These are phyloP conservation scores for Collybia nuda DNA, from an alignment of 768 basidiomycete species.

Conservation along the genomic window DNA sequence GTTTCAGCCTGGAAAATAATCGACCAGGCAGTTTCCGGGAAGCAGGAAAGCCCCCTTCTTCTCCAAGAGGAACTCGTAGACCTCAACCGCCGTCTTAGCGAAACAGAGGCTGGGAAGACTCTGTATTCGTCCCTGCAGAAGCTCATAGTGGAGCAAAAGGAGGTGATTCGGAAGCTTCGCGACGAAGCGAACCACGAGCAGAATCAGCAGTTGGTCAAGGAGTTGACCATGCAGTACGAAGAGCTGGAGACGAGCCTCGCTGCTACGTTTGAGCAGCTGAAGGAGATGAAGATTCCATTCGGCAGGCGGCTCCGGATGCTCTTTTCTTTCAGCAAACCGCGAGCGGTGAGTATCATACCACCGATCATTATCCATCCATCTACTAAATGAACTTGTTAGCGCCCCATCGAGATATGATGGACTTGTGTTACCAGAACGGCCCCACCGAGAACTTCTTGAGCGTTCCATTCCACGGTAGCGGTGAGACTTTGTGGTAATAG, in stretches of 20 bases:
- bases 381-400: too few species aligned
- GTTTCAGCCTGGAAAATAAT: slow-evolving; percentile 28
- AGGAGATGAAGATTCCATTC: slow-evolving; percentile 22
- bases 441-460: too few species aligned
- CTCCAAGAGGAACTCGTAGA: slow-evolving; percentile 32
- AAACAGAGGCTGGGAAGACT: slow-evolving; percentile 28
- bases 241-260: slow-evolving; percentile 19
- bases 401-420: too few species aligned
- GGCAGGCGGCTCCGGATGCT: slow-evolving; percentile 15
- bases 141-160: slow-evolving; percentile 23
- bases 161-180: slow-evolving; percentile 14
- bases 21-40: slow-evolving; percentile 12
- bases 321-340: slow-evolving; percentile 13
- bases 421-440: too few species aligned
- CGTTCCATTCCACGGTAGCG: too few species aligned
- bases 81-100: slow-evolving; percentile 21
- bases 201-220: slow-evolving; percentile 11
- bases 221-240: slow-evolving; percentile 14
- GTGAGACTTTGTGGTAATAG: too few species aligned
- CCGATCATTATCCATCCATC: too few species aligned
- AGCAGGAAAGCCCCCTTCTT: slow-evolving; percentile 16
- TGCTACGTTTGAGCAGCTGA: slow-evolving; percentile 17
- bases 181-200: slow-evolving; percentile 9
- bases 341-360: slow-evolving; percentile 8
- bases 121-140: slow-evolving; percentile 23